Evolutionary conservation across 495 filamentous ascomycete genomes (phyloP).

Genomic region (Penicillium antarcticum): DNA sequence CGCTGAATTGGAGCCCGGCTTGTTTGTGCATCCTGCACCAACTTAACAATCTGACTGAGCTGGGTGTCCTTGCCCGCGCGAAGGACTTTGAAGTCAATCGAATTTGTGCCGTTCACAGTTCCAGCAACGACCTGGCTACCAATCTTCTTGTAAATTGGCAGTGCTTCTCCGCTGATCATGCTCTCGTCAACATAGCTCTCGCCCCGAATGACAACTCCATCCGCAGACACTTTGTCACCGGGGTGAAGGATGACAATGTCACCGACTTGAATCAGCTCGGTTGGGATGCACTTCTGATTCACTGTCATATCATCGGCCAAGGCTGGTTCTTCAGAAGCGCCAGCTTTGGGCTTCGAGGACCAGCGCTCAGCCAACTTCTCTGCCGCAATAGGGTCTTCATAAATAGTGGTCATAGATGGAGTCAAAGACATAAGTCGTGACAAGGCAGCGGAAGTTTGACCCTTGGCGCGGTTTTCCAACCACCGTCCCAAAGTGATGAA

Average conservation of each 20-base stretch:
- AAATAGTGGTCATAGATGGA: constrained; percentile 96
- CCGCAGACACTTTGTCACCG: constrained; percentile 94
- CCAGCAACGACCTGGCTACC: constrained; percentile 84
- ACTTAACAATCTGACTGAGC: constrained; percentile 93
- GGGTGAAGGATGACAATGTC: constrained; percentile 92
- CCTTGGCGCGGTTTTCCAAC: constrained; percentile 93
- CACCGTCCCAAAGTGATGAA: constrained; percentile 91
- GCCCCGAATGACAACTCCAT: constrained; percentile 81
- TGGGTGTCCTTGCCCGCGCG: constrained; percentile 93
- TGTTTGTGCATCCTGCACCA: constrained; percentile 96
- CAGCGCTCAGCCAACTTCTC: constrained; percentile 84
- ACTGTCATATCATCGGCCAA: constrained; percentile 51
- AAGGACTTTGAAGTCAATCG: constrained; percentile 90
- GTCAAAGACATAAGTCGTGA: constrained; percentile 94
- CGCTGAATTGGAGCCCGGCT: constrained; percentile 92
- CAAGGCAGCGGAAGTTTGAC: constrained; percentile 91
- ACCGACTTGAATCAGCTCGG: constrained; percentile 90
- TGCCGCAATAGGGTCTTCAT: constrained; percentile 92
- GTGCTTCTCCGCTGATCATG: constrained; percentile 97
- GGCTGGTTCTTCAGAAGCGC: constrained; percentile 40
- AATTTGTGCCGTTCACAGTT: constrained; percentile 90
- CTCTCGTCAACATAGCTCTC: constrained; percentile 95
- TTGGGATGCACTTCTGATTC: constrained; percentile 82
- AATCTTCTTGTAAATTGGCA: constrained; percentile 84
- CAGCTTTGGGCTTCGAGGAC: constrained; percentile 29